These are phyloP conservation scores for Parsonsia alboflavescens DNA, from an alignment of 257 asterid species.

Conservation along the genomic window DNA sequence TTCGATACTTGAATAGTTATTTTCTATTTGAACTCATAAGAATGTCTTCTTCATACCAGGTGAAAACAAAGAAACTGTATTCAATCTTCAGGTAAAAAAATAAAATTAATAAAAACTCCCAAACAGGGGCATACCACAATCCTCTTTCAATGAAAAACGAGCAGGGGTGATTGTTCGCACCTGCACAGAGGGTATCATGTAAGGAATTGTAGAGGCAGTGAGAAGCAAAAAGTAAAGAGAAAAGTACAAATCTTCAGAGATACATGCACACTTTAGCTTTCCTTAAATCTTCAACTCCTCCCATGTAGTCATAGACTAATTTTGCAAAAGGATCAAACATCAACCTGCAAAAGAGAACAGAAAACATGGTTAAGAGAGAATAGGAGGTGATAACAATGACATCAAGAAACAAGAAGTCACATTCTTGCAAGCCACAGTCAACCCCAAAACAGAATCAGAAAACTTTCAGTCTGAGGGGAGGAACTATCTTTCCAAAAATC, in stretches of 20 bases:
- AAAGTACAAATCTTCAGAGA: slow-evolving; percentile 38
- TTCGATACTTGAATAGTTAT: neutral
- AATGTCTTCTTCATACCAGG: neutral
- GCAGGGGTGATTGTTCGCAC: slow-evolving; percentile 71
- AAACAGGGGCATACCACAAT: slow-evolving; percentile 52
- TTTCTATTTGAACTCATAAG: neutral
- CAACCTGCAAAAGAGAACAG: slow-evolving; percentile 44
- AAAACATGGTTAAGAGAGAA: neutral
- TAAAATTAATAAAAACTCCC: neutral
- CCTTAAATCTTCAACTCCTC: slow-evolving; percentile 70
- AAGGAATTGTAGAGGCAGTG: slow-evolving; percentile 19
- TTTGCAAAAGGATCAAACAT: slow-evolving; percentile 77
- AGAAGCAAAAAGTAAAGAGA: slow-evolving; percentile 8
- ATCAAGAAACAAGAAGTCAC: slow-evolving; percentile 9
- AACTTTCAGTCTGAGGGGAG: neutral
- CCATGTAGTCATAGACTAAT: slow-evolving; percentile 78
- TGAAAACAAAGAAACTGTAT: neutral
- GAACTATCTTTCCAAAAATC: neutral
- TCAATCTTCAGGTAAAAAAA: neutral
- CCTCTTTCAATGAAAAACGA: slow-evolving; percentile 56
- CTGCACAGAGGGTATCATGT: slow-evolving; percentile 35
- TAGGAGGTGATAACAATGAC: neutral
- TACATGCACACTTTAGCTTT: slow-evolving; percentile 87
- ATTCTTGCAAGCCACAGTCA: slow-evolving; percentile 2
- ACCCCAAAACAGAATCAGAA: neutral